phyloP scores from a whole-genome alignment of 2,329 filamentous ascomycete genomes.

The Phialemonium atrogriseum region DNA sequence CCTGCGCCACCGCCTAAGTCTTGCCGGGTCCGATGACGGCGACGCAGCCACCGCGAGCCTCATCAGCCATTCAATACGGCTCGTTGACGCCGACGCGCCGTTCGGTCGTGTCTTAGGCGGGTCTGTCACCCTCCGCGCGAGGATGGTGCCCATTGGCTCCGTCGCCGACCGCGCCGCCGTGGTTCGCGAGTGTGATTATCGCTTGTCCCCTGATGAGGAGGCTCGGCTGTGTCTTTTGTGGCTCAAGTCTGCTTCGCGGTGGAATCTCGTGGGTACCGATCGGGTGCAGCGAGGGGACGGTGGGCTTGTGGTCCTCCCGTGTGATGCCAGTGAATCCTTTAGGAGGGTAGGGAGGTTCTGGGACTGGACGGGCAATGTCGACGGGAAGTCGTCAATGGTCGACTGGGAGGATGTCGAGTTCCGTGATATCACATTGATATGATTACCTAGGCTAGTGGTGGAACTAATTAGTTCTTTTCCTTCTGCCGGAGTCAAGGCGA shows the following conservation, averaged over 20 bases:
- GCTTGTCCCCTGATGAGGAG: not conserved
- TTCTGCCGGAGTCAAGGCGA: no score
- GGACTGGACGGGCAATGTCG: slow-evolving; percentile 2
- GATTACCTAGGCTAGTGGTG: no score
- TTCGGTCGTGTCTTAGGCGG: slow-evolving; percentile 4
- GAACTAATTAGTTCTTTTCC: no score
- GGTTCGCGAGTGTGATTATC: not conserved
- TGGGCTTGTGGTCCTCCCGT: not conserved
- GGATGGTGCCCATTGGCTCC: not conserved
- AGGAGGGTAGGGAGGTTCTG: slow-evolving; percentile 3
- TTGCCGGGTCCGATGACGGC: slow-evolving; percentile 1
- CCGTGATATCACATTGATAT: slow-evolving; percentile 3
- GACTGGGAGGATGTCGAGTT: slow-evolving; percentile 4
- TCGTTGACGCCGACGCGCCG: slow-evolving; percentile 1
- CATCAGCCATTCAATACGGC: not conserved
- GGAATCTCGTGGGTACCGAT: not conserved
- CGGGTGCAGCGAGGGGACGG: not conserved
- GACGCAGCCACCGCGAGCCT: not conserved
- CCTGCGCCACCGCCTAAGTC: not conserved
- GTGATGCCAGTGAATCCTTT: not conserved
- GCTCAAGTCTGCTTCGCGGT: not conserved
- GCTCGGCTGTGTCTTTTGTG: not conserved
- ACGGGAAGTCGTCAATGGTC: not conserved
- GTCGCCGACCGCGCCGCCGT: not conserved
- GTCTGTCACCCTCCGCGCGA: slow-evolving; percentile 2